These are phyloP conservation scores for Ophiocordyceps robertsii DNA, from an alignment of 2,329 filamentous ascomycete genomes.

Conservation along the genomic window DNA sequence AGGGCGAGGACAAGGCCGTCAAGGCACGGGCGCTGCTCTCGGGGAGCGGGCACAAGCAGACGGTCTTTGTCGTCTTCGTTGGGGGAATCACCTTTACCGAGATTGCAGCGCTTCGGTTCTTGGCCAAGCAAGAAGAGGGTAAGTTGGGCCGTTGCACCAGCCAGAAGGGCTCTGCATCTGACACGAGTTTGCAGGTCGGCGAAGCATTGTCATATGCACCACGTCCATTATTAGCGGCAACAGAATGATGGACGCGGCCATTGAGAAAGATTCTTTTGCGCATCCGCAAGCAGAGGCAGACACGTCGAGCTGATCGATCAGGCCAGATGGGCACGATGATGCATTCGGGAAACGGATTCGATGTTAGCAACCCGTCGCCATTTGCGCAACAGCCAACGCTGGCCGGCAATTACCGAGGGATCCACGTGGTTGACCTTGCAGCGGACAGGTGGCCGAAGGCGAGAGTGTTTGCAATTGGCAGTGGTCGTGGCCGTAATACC, in stretches of 20 bases:
- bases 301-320: not conserved
- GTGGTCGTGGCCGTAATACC: too few relatives aligned
- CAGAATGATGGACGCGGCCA: conserved; percentile 72
- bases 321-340: not conserved
- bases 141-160: conserved; percentile 9
- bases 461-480: too few relatives aligned
- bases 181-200: conserved; percentile 37
- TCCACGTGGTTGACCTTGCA: too few relatives aligned
- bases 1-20: conserved; percentile 82
- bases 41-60: conserved; percentile 67
- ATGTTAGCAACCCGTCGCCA: too few relatives aligned
- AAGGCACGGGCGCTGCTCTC: conserved; percentile 75
- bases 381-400: too few relatives aligned
- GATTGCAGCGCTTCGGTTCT: conserved; percentile 84
- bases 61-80: conserved; percentile 89
- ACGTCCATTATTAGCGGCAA: conserved; percentile 86
- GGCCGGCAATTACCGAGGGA: too few relatives aligned
- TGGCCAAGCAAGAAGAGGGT: conserved; percentile 72
- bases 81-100: conserved; percentile 96
- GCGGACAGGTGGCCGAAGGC: too few relatives aligned
- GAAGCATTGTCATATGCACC: conserved; percentile 82
- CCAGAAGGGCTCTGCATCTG: conserved; percentile 5
- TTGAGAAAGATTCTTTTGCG: conserved; percentile 52
- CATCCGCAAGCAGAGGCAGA: conserved; percentile 16
- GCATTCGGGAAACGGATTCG: not conserved